These are phyloP conservation scores for Ophiocordyceps australis DNA, from an alignment of 2,329 filamentous ascomycete genomes.

Conservation along the genomic window DNA sequence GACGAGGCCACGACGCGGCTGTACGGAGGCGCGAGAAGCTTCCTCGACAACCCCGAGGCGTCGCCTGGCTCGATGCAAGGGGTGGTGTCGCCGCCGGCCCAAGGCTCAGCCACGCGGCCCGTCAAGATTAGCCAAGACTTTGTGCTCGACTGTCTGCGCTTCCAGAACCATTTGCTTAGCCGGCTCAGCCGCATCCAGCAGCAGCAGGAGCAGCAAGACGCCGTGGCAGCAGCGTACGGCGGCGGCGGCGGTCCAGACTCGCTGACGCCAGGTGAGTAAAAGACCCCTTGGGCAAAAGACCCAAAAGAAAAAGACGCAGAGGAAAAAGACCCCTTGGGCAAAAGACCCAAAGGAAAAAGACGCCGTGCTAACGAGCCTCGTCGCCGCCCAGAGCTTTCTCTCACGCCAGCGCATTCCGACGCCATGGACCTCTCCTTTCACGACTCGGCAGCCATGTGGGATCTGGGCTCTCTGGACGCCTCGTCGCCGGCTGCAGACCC, in stretches of 20 bases:
- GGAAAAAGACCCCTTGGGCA: not conserved
- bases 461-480: constrained; percentile 3
- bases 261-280: too few relatives aligned
- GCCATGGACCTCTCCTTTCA: constrained; percentile 7
- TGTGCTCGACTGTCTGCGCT: constrained; percentile 8
- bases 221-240: too few relatives aligned
- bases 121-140: constrained; percentile 6
- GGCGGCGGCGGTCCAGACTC: too few relatives aligned
- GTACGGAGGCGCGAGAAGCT: constrained; percentile 3
- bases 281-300: not conserved
- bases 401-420: constrained; percentile 4
- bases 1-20: constrained; percentile 3
- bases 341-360: not conserved
- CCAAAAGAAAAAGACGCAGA: not conserved
- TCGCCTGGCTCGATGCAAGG: too few relatives aligned
- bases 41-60: too few relatives aligned
- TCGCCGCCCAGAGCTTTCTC: constrained; percentile 3
- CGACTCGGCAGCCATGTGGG: constrained; percentile 5
- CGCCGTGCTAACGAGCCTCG: not conserved
- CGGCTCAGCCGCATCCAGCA: constrained; percentile 6
- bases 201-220: too few relatives aligned
- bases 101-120: constrained; percentile 1
- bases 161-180: constrained; percentile 8
- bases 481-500: constrained; percentile 1
- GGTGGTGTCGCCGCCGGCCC: constrained; percentile 5